phyloP scores from a whole-genome alignment of 805 yeast genomes.

The Metschnikowia matae region DNA sequence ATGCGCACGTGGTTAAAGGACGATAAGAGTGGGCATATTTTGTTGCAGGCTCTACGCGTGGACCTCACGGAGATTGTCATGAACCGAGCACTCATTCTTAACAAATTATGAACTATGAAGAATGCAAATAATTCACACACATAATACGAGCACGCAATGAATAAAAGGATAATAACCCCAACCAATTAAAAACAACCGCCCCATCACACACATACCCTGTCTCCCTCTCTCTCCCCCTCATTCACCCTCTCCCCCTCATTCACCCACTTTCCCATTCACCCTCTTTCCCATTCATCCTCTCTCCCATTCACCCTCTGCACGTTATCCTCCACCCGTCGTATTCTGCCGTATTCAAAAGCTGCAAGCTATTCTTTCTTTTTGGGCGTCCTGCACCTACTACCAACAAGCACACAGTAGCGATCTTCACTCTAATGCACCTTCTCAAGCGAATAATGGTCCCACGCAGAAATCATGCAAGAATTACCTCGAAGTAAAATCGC shows the following conservation, averaged over 20 bases:
- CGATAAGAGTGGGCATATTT: conserved; percentile 12
- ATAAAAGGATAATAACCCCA: neutral
- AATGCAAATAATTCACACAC: neutral
- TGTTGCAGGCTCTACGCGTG: conserved; percentile 24
- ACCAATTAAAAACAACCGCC: neutral
- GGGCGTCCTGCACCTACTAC: neutral
- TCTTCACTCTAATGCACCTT: neutral
- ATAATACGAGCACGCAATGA: neutral
- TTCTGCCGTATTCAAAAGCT: neutral
- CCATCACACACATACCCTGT: too few species aligned
- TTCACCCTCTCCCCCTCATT: too few species aligned
- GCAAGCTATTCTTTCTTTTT: neutral
- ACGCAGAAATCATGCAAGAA: conserved; percentile 1
- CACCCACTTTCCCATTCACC: too few species aligned
- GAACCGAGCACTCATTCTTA: conserved; percentile 29
- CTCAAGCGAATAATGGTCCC: conserved; percentile 1
- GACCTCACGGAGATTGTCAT: conserved; percentile 29
- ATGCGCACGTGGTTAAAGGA: conserved; percentile 31
- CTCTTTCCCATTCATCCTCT: too few species aligned
- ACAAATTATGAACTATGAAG: conserved; percentile 23
- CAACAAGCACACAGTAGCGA: neutral
- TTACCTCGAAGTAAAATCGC: neutral
- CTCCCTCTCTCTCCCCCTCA: too few species aligned
- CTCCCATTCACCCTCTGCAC: neutral
- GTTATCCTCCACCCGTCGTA: neutral